Base-by-base conservation (phyloP, 257 asterid genomes). In the Nyctanthes arbortristis region DNA sequence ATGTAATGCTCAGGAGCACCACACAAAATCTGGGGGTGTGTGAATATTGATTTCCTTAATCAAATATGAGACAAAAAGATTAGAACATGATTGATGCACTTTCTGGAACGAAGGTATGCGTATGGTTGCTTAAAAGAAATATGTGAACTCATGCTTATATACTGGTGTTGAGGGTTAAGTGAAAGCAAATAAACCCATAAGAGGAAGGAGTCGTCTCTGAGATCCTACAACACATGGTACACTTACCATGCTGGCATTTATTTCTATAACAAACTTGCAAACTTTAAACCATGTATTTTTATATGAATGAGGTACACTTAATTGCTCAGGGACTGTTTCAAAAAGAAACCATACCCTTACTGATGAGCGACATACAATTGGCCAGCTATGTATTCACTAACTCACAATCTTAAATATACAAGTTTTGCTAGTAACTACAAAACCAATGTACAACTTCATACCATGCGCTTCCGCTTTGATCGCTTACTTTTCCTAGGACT, bases 401-500 rank as follows among this genome's bases (percentile, higher is more conserved):
- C 45, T 77, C 67, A 79, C 67, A 71, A 63, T 45, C 39, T 69
- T 67, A 71, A 83, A 80, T 81, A 83, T 85, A 85, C 84, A 83
- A 61, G 43, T 62, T 79, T 72, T 78, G 54, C 66, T 27, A 34
- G 45, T 16, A 63, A 73, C 85, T 83, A 80, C 84, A 81, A 73
- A 87, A 81, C 56, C 70, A 59, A 6, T 70, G 57, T 63, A 70
- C 36, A 60, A 58, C 76, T 69, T 89, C 91, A 92, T 78, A 88
- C 96, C 68, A 89, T 77, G 52, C 98, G 95, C 92, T 89, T 89
- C 75, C 85, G 69, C 84, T 88, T 92, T 66, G 98, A 88, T 58
- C 98, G 80, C 80, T 92, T 92, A 78, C 96, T 88, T 85, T 80
- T 92, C 84, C 87, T 84, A 25, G 95, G 95, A 37, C 81, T 90